These are phyloP conservation scores for Paramyrothecium roridum DNA, from an alignment of 2,329 filamentous ascomycete genomes.

Conservation along the genomic window DNA sequence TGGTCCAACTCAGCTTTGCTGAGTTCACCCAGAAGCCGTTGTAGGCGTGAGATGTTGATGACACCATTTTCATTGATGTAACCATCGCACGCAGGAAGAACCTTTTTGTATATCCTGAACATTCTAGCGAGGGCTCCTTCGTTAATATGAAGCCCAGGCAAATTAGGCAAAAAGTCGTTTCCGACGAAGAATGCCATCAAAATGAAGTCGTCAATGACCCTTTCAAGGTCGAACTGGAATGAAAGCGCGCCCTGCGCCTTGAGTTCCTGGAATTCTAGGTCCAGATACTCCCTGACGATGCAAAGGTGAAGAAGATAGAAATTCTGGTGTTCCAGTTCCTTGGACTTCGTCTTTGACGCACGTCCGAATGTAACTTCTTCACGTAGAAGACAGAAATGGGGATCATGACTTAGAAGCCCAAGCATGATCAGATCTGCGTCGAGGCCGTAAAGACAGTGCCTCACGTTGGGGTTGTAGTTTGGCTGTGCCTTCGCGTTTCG, in stretches of 20 bases:
- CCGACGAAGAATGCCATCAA: constrained; percentile 99
- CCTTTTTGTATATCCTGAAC: constrained; percentile 94
- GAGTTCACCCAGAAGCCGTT: constrained; percentile 75
- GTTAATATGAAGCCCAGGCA: constrained; percentile 96
- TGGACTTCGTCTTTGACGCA: constrained; percentile 81
- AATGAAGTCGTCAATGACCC: constrained; percentile 98
- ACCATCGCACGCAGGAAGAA: constrained; percentile 81
- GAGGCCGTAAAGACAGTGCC: constrained; percentile 94
- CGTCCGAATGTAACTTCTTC: constrained; percentile 98
- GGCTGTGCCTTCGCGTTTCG: constrained; percentile 94
- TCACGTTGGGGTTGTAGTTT: constrained; percentile 86
- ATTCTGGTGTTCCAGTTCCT: constrained; percentile 97
- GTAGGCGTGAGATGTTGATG: constrained; percentile 81
- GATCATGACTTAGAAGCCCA: constrained; percentile 93
- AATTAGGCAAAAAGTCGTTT: constrained; percentile 97
- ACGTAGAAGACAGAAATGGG: constrained; percentile 93
- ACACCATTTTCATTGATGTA: constrained; percentile 96
- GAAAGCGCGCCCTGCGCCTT: constrained; percentile 67
- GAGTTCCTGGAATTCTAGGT: constrained; percentile 93
- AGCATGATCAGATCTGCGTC: constrained; percentile 99
- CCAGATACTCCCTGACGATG: constrained; percentile 94
- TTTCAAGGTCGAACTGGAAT: constrained; percentile 89
- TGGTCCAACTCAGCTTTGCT: constrained; percentile 87
- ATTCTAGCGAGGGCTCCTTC: constrained; percentile 95
- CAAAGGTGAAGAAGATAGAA: constrained; percentile 97